Base-by-base conservation (phyloP, 805 yeast genomes). In the Sungouiozyma intestinalis region DNA sequence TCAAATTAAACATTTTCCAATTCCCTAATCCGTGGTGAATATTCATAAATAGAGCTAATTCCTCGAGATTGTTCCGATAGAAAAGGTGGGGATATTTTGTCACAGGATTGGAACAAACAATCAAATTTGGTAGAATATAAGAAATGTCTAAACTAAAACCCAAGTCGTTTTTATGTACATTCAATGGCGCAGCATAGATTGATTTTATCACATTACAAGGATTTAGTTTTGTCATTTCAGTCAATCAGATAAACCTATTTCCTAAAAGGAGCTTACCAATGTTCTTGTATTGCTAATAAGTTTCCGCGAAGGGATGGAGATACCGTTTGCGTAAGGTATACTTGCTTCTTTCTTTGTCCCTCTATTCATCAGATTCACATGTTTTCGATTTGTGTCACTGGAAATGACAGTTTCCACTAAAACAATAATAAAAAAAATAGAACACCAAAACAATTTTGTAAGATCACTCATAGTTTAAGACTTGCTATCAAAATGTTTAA, bases 41-140 rank as follows among this genome's bases (percentile, higher is more conserved):
- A 31, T 69, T 62, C 34, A 83, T 61, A 48, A 69, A 74, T 18
- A 60, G 56, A 0, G 76, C 62, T 19, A 87, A 60, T 38, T 76
- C 78, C 0, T 52, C 49, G 1, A 81, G 59, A 29, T 72, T 67
- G 48, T 77, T 76, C 37, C 82, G 67, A 56, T 73, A 80, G 36
- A 71, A 52, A 7, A 65, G 53, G 42, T 70, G 65, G 3, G 72
- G 63, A 24, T 49, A 57, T 24, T 57, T 55, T 36, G 68, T 66
- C 1, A 80, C 73, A 0, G 96, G 96, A 50, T 80, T 84, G 0
- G 95, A 78, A 38, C 85, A 74, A 3, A 83, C 95, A 16, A 85
- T 72, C 14, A 88, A 43, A 44, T 73, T 71, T 0, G 77, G 71
- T 0, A 81, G 71, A 21, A 87, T 71, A 49, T 81, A 81, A 0